Percentiles rank a stretch among this genome's conserved stretches.
Evolutionary conservation across 2,329 filamentous ascomycete genomes (phyloP).

Genomic region (Exophiala mesophila): DNA sequence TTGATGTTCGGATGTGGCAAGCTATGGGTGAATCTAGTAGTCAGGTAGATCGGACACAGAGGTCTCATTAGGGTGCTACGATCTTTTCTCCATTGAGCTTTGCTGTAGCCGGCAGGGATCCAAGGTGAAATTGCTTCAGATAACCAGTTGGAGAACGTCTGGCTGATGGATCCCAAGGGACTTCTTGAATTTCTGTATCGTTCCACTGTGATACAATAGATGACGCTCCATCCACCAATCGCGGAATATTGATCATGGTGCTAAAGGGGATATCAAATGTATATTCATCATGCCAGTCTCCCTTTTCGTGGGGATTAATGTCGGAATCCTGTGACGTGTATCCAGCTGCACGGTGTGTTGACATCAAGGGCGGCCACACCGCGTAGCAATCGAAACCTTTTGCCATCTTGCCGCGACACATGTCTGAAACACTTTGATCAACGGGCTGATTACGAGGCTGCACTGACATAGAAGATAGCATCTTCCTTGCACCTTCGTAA

Average conservation of each 20-base stretch:
- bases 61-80: no score
- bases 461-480: constrained; percentile 32
- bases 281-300: constrained; percentile 7
- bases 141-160: neutral
- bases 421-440: constrained; percentile 45
- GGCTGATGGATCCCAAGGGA: neutral
- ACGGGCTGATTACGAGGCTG: constrained; percentile 29
- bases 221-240: neutral
- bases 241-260: constrained; percentile 3
- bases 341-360: constrained; percentile 3
- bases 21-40: no score
- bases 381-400: constrained; percentile 4
- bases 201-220: neutral
- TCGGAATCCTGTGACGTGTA: constrained; percentile 1
- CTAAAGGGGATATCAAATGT: constrained; percentile 8
- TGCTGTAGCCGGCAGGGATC: no score
- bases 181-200: neutral
- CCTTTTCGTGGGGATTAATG: neutral
- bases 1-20: no score
- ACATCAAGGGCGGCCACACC: constrained; percentile 1
- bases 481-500: constrained; percentile 34
- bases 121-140: no score
- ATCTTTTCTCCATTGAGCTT: no score
- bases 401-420: constrained; percentile 35
- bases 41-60: no score